Conservation (phyloP, 176 grass and related monocot species). For the Musa schizocarpa region DNA sequence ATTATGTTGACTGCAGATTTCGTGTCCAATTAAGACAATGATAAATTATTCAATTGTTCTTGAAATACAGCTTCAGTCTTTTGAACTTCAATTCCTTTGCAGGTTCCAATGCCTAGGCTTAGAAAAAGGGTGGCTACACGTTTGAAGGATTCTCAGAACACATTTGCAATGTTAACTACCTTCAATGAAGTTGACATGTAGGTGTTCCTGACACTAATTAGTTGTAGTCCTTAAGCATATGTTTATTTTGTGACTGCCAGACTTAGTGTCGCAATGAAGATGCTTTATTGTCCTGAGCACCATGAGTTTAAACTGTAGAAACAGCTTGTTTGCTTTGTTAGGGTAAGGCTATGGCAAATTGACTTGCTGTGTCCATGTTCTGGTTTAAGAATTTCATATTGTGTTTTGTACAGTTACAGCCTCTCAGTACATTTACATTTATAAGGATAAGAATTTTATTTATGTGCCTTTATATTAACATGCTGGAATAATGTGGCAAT, state of each 20-base stretch:
- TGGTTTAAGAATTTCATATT: no score
- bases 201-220: conserved; percentile 19
- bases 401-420: no score
- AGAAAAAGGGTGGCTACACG: conserved; percentile 93
- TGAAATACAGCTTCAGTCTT: neutral
- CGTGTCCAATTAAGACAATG: neutral
- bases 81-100: neutral
- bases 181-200: conserved; percentile 99
- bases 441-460: no score
- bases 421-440: no score
- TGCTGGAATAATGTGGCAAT: no score
- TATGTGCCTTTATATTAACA: no score
- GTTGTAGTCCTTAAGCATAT: neutral
- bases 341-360: no score
- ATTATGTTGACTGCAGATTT: neutral
- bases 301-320: no score
- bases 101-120: conserved; percentile 93
- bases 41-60: neutral
- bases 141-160: conserved; percentile 98
- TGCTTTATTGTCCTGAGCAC: no score
- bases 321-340: no score
- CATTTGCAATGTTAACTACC: conserved; percentile 92
- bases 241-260: neutral
- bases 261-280: neutral
- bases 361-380: no score